Evolutionary conservation across 257 asterid genomes (phyloP).

Genomic region (Perilla frutescens): DNA sequence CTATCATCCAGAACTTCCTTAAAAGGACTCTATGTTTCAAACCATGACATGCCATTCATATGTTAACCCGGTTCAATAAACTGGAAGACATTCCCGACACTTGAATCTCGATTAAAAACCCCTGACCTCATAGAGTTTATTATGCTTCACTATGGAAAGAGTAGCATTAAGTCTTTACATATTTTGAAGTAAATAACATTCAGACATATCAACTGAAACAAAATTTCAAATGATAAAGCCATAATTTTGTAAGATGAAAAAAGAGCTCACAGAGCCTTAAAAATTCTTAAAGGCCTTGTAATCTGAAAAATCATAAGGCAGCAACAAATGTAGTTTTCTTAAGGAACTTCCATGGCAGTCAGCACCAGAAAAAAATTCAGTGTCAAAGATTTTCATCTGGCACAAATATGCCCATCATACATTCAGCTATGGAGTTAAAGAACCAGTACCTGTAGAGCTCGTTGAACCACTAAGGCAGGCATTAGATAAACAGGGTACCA

Average conservation of each 20-base stretch:
- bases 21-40: neutral
- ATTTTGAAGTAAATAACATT: neutral
- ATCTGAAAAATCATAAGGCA: neutral
- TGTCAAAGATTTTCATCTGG: constrained; percentile 28
- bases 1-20: neutral
- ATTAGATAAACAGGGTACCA: constrained; percentile 38
- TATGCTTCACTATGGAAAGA: constrained; percentile 1
- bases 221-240: neutral
- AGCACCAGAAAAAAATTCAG: constrained; percentile 6
- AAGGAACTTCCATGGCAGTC: constrained; percentile 16
- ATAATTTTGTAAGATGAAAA: neutral
- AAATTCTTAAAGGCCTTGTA: neutral
- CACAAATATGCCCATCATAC: constrained; percentile 20
- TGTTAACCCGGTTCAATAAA: too few species aligned
- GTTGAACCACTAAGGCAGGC: constrained; percentile 40
- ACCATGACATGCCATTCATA: too few species aligned
- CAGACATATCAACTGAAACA: neutral
- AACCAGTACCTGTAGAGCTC: constrained; percentile 48
- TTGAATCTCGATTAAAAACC: neutral
- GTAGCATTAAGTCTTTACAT: neutral
- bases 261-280: neutral
- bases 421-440: constrained; percentile 35
- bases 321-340: constrained; percentile 12
- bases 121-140: neutral
- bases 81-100: too few species aligned